These are phyloP conservation scores for Fremontodendron californicum DNA, from an alignment of 345 rosid genomes.

Conservation along the genomic window DNA sequence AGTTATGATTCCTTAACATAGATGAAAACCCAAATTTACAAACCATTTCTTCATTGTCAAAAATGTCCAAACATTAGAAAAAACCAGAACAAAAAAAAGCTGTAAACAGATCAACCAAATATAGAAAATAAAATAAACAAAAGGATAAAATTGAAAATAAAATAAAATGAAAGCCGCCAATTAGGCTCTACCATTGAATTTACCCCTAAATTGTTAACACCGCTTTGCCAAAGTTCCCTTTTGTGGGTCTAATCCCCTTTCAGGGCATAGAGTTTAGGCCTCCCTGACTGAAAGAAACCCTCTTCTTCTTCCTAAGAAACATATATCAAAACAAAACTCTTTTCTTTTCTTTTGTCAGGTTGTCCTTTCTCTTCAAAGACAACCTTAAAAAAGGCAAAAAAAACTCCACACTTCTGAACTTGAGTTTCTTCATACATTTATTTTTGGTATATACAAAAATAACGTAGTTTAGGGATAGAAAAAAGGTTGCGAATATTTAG, in stretches of 20 bases:
- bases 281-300: neutral
- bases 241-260: neutral
- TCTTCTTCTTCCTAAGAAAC: neutral
- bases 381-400: neutral
- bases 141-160: neutral
- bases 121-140: neutral
- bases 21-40: neutral
- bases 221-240: neutral
- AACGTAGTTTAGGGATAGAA: neutral
- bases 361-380: neutral
- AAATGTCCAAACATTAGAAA: neutral
- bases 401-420: neutral
- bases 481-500: too few species aligned
- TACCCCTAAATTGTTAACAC: neutral
- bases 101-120: neutral
- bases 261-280: neutral
- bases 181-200: constrained; percentile 14
- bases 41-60: neutral
- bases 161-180: neutral
- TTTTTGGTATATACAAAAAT: too few species aligned
- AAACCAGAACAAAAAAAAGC: neutral
- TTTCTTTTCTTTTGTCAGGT: neutral
- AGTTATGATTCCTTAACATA: neutral
- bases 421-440: neutral
- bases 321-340: too few species aligned